These are phyloP conservation scores for Claviceps sp. DNA, from an alignment of 2,329 filamentous ascomycete species.

Conservation along the genomic window DNA sequence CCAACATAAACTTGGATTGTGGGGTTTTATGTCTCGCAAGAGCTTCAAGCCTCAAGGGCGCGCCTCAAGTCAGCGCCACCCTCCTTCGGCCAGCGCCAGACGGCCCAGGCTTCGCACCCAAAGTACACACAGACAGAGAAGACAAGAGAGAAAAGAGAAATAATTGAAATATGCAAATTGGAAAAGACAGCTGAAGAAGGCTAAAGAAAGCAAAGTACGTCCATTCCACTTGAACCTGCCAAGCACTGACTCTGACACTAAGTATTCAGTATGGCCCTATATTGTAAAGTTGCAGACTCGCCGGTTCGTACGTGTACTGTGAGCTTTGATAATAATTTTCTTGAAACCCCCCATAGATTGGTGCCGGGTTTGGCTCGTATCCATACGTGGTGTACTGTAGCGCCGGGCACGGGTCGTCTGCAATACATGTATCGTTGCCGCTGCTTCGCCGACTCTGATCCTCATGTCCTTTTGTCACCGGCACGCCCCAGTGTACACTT, in stretches of 20 bases:
- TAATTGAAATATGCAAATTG: background rate
- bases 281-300: background rate
- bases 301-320: conserved; percentile 15
- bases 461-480: conserved; percentile 38
- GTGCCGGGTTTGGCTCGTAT: conserved; percentile 12
- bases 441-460: conserved; percentile 30
- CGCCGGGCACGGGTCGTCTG: conserved; percentile 20
- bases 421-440: conserved; percentile 22
- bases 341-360: conserved; percentile 21
- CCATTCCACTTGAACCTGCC: background rate
- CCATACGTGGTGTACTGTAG: conserved; percentile 15
- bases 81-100: no score
- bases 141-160: background rate
- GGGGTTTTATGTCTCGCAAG: no score
- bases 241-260: background rate
- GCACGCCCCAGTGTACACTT: conserved; percentile 46
- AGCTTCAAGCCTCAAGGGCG: no score
- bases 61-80: no score
- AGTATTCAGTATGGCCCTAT: background rate
- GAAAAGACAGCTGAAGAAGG: background rate
- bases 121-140: background rate
- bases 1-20: no score
- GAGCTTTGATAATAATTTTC: conserved; percentile 20
- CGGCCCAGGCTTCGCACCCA: no score
- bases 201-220: background rate